Percentiles rank a stretch among this genome's conserved stretches.
phyloP scores from a whole-genome alignment of 768 basidiomycete species.

The Kwoniella shandongensis region DNA sequence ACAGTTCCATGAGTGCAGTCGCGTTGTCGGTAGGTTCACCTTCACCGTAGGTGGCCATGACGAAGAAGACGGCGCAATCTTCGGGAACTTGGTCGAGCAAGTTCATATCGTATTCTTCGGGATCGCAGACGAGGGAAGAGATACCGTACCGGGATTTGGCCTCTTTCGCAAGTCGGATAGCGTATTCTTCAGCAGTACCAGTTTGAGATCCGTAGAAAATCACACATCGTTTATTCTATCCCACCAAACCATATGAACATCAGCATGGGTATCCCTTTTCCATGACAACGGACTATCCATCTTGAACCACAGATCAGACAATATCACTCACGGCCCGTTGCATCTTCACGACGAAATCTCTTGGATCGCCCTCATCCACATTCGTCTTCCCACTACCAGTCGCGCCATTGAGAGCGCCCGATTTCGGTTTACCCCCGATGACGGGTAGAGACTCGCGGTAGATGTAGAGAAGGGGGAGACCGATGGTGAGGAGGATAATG shows the following conservation, averaged over 20 bases:
- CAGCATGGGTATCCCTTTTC: not conserved
- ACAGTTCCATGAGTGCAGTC: slow-evolving; percentile 86
- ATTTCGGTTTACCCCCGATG: slow-evolving; percentile 37
- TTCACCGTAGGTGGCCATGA: slow-evolving; percentile 97
- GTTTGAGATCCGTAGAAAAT: slow-evolving; percentile 99
- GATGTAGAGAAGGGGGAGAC: slow-evolving; percentile 54
- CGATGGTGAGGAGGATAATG: slow-evolving; percentile 55
- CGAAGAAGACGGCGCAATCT: slow-evolving; percentile 85
- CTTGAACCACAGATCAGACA: not conserved
- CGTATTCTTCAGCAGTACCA: slow-evolving; percentile 94
- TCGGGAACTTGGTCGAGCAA: slow-evolving; percentile 88
- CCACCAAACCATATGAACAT: not conserved
- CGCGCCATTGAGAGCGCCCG: slow-evolving; percentile 31
- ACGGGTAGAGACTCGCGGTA: slow-evolving; percentile 48
- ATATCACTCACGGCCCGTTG: slow-evolving; percentile 72
- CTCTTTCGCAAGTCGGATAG: slow-evolving; percentile 95
- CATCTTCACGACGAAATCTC: slow-evolving; percentile 94
- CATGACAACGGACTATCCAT: not conserved
- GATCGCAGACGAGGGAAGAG: slow-evolving; percentile 93
- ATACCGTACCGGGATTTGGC: slow-evolving; percentile 94
- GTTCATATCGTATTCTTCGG: slow-evolving; percentile 98
- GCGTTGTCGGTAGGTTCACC: slow-evolving; percentile 99
- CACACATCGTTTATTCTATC: slow-evolving; percentile 52
- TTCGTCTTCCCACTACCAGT: slow-evolving; percentile 53
- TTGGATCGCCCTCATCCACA: slow-evolving; percentile 79